Conservation (phyloP, 2,329 filamentous ascomycete genomes). For the Fusarium sulawesiense region DNA sequence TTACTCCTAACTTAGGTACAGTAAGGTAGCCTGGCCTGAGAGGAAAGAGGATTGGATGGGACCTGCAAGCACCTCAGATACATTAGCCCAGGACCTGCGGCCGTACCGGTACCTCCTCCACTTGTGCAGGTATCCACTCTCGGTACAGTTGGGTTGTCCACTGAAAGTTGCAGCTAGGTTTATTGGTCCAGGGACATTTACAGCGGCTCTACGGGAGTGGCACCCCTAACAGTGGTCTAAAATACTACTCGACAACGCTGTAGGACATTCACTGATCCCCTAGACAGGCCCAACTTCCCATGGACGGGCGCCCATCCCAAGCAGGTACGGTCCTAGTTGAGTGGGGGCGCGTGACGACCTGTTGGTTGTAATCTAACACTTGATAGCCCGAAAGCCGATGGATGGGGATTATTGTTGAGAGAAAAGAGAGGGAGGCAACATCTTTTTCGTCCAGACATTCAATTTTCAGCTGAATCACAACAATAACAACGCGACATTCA, state of each 20-base stretch:
- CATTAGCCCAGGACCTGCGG: conserved; percentile 14
- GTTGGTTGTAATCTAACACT: conserved; percentile 29
- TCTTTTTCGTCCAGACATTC: conserved; percentile 1
- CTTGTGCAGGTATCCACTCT: conserved; percentile 13
- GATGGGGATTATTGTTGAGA: conserved; percentile 8
- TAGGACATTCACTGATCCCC: neutral
- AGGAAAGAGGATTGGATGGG: neutral
- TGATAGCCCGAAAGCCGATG: conserved; percentile 19
- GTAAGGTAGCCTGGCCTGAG: neutral
- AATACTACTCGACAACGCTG: neutral
- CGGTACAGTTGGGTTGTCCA: neutral
- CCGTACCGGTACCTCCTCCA: conserved; percentile 31
- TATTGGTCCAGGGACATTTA: conserved; percentile 3
- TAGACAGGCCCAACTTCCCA: neutral
- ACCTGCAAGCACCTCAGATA: conserved; percentile 3
- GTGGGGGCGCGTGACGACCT: conserved; percentile 21
- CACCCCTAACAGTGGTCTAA: conserved; percentile 1
- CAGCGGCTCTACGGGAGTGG: conserved; percentile 8
- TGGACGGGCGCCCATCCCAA: neutral
- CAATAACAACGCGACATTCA: conserved; percentile 8
- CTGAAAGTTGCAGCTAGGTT: conserved; percentile 4
- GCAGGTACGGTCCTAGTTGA: neutral
- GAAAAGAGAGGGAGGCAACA: conserved; percentile 9
- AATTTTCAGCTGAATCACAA: conserved; percentile 15
- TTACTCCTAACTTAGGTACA: neutral